These are phyloP conservation scores for Trichoderma polysporum DNA, from an alignment of 2,329 filamentous ascomycete genomes.

Conservation along the genomic window DNA sequence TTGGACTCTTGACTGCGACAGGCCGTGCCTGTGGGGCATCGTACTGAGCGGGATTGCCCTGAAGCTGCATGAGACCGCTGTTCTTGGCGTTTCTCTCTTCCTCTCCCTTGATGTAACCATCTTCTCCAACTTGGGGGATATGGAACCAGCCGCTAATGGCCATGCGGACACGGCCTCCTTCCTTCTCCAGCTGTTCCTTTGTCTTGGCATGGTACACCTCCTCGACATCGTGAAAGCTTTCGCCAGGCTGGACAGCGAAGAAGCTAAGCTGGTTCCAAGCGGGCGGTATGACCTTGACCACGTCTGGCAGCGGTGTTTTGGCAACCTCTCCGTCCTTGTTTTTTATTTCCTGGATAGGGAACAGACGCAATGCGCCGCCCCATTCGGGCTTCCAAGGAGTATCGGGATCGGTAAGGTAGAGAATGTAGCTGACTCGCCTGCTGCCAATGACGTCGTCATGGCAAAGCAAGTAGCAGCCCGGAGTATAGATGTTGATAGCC, in stretches of 20 bases:
- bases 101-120: slow-evolving; percentile 82
- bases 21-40: slow-evolving; percentile 71
- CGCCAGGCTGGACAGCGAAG: slow-evolving; percentile 96
- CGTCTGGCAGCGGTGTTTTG: slow-evolving; percentile 76
- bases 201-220: slow-evolving; percentile 79
- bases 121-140: slow-evolving; percentile 91
- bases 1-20: slow-evolving; percentile 43
- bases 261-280: slow-evolving; percentile 98
- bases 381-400: slow-evolving; percentile 85
- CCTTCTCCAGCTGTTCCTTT: slow-evolving; percentile 60
- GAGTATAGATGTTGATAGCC: slow-evolving; percentile 98
- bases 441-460: slow-evolving; percentile 99
- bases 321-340: slow-evolving; percentile 68
- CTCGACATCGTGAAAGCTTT: slow-evolving; percentile 98
- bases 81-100: slow-evolving; percentile 86
- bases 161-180: slow-evolving; percentile 84
- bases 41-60: slow-evolving; percentile 87
- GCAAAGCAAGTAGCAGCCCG: slow-evolving; percentile 91
- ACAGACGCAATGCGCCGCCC: slow-evolving; percentile 89
- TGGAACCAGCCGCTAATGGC: slow-evolving; percentile 99
- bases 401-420: slow-evolving; percentile 93
- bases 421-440: slow-evolving; percentile 90
- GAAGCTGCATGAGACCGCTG: slow-evolving; percentile 88
- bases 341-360: slow-evolving; percentile 65
- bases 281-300: slow-evolving; percentile 80